Evolutionary conservation across 352 stramenopile species (phyloP).

Genomic region (Phytopythium kandeliae): DNA sequence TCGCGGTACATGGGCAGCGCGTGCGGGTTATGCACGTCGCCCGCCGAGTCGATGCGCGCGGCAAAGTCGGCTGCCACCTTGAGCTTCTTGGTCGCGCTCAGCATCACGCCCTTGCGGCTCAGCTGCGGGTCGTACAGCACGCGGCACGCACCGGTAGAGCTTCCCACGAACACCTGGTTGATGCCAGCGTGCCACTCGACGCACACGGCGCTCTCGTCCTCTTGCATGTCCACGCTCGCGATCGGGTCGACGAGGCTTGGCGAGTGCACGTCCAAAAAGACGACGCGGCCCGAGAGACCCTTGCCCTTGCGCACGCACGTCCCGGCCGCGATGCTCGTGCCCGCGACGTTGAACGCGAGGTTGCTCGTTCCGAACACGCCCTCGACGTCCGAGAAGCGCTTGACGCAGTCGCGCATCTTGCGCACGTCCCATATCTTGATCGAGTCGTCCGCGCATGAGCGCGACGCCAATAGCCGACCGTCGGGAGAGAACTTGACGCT

Average conservation of each 20-base stretch:
- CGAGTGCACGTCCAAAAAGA: constrained; percentile 78
- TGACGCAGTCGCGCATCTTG: constrained; percentile 50
- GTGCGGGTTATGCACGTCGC: constrained; percentile 72
- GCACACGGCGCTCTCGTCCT: constrained; percentile 76
- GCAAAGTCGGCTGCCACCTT: constrained; percentile 56
- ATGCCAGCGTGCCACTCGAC: constrained; percentile 83
- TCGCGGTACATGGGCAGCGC: constrained; percentile 81
- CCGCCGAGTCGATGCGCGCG: constrained; percentile 63
- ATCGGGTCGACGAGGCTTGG: constrained; percentile 42
- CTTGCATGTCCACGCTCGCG: constrained; percentile 57
- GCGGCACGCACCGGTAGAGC: constrained; percentile 51
- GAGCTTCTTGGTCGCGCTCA: constrained; percentile 77
- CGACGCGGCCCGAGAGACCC: constrained; percentile 36
- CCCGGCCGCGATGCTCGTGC: constrained; percentile 60
- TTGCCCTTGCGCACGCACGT: constrained; percentile 72
- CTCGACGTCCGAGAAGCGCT: constrained; percentile 52
- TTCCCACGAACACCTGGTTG: constrained; percentile 79
- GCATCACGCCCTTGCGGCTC: constrained; percentile 73
- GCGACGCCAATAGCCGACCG: constrained; percentile 50
- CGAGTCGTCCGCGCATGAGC: constrained; percentile 68
- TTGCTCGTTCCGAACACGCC: constrained; percentile 76
- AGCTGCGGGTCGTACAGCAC: constrained; percentile 66
- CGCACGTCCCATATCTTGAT: constrained; percentile 84
- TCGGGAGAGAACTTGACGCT: constrained; percentile 73
- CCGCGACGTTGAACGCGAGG: constrained; percentile 69